phyloP scores from a whole-genome alignment of 495 filamentous ascomycete species.

The Glonium stellatum region DNA sequence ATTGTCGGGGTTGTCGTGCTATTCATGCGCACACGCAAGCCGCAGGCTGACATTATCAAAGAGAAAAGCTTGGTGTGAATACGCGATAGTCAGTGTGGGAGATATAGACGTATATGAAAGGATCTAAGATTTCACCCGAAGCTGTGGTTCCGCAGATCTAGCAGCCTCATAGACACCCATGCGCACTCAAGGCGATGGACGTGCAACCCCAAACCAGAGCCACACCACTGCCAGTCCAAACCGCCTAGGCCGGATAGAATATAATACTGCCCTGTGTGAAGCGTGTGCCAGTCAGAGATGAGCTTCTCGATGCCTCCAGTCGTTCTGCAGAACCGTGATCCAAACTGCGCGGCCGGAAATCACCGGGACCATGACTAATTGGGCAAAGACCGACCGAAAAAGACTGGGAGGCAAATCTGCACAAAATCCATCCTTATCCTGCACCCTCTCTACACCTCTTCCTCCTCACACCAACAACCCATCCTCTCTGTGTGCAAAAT shows the following conservation, averaged over 20 bases:
- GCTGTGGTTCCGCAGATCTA: constrained; percentile 4
- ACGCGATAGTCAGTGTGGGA: too few species aligned
- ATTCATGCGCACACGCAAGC: constrained; percentile 34
- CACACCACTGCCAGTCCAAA: background rate
- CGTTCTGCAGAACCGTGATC: too few species aligned
- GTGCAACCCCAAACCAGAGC: background rate
- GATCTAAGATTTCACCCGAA: constrained; percentile 1
- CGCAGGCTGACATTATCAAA: constrained; percentile 8
- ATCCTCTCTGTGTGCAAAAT: constrained; percentile 18
- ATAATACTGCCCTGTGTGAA: too few species aligned
- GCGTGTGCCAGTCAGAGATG: too few species aligned
- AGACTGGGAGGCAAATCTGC: background rate
- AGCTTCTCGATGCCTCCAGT: too few species aligned
- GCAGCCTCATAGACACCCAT: background rate
- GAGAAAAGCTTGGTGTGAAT: constrained; percentile 42
- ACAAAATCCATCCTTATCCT: background rate
- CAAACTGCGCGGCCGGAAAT: background rate
- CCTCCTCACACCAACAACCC: constrained; percentile 20
- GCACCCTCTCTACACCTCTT: constrained; percentile 1
- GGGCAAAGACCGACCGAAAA: background rate
- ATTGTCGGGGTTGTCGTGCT: constrained; percentile 38
- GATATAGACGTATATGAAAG: background rate
- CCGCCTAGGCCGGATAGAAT: too few species aligned
- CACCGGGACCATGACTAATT: background rate
- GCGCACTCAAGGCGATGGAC: background rate